Evolutionary conservation across 176 grass and related monocot genomes (phyloP).

Genomic region (Carex myosuroides): DNA sequence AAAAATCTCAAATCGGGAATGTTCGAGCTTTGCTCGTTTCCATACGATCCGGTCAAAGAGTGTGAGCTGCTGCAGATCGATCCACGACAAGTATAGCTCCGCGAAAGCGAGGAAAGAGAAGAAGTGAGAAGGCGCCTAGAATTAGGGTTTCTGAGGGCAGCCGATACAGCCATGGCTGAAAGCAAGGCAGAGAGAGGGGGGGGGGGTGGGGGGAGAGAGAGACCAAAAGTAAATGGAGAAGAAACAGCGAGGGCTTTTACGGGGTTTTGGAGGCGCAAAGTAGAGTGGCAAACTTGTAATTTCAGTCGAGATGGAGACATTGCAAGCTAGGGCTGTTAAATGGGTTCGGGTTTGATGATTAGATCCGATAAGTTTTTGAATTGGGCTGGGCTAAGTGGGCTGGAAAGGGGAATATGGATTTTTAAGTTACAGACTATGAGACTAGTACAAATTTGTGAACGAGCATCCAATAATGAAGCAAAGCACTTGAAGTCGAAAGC

Average conservation of each 20-base stretch:
- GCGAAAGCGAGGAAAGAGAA: slow-evolving; percentile 3
- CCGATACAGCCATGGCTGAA: slow-evolving; percentile 14
- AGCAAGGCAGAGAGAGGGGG: not conserved
- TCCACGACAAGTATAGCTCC: not conserved
- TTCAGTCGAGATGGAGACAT: not conserved
- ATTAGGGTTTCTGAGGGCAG: slow-evolving; percentile 19
- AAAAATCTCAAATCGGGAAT: not conserved
- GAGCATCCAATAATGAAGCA: no score
- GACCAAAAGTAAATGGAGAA: not conserved
- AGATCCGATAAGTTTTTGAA: not conserved
- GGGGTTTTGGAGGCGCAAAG: slow-evolving; percentile 24
- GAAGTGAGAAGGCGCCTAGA: slow-evolving; percentile 6
- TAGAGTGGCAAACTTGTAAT: not conserved
- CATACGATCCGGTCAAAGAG: not conserved
- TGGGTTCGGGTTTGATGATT: not conserved
- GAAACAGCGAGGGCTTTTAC: not conserved
- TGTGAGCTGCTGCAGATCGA: not conserved
- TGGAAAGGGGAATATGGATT: not conserved
- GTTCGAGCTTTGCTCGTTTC: not conserved
- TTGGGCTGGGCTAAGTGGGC: not conserved
- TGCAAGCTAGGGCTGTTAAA: not conserved
- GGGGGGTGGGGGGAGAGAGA: not conserved
- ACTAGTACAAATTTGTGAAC: no score
- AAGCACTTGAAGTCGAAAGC: no score
- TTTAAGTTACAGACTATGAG: not conserved